Evolutionary conservation across 345 rosid species (phyloP).

Genomic region (Streptanthus diversifolius): DNA sequence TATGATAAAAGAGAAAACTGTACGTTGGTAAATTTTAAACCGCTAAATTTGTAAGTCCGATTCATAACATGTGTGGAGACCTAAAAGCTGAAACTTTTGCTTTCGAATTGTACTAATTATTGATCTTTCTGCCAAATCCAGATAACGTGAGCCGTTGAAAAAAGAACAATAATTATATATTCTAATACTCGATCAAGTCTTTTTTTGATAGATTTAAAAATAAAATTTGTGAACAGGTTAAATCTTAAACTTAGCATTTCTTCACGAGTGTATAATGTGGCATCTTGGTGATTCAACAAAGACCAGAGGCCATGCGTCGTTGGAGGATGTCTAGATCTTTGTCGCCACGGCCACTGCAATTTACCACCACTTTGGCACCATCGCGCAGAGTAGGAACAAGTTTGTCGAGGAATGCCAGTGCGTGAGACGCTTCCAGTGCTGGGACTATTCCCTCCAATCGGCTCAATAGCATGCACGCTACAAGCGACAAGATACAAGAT

Average conservation of each 20-base stretch:
- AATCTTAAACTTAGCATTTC: too few relatives aligned
- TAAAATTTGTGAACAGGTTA: too few relatives aligned
- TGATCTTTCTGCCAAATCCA: background rate
- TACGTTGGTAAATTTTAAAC: too few relatives aligned
- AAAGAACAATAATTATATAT: background rate
- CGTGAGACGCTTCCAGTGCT: slow-evolving; percentile 74
- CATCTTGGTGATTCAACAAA: slow-evolving; percentile 4
- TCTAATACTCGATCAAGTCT: background rate
- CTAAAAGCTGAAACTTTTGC: background rate
- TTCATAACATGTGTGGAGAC: too few relatives aligned
- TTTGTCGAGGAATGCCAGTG: slow-evolving; percentile 64
- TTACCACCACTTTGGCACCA: slow-evolving; percentile 62
- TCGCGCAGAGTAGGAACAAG: slow-evolving; percentile 54
- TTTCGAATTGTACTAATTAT: background rate
- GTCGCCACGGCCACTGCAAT: slow-evolving; percentile 73
- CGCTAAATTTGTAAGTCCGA: too few relatives aligned
- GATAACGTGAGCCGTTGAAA: background rate
- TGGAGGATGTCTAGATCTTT: slow-evolving; percentile 44
- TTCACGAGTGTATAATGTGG: background rate
- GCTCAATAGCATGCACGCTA: slow-evolving; percentile 52
- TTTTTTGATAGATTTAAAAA: background rate
- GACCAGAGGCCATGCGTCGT: slow-evolving; percentile 13
- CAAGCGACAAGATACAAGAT: background rate
- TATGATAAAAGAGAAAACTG: too few relatives aligned
- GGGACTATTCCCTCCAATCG: slow-evolving; percentile 80